Evolutionary conservation across 2,329 filamentous ascomycete species (phyloP), one percentile per base, ranked within the genome.

Genomic region (Lojkania enalia): DNA sequence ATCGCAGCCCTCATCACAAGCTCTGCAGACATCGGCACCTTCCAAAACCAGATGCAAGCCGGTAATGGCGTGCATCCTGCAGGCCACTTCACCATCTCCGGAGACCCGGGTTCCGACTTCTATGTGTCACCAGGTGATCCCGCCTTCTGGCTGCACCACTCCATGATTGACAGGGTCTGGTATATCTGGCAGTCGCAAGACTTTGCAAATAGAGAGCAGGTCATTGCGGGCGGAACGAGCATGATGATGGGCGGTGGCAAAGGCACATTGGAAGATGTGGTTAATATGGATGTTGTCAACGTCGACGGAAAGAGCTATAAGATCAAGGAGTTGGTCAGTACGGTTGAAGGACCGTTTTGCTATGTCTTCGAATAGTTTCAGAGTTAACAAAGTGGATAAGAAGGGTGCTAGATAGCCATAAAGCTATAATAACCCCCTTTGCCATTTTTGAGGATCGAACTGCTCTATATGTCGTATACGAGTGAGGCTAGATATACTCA

Each of bases 151-250:
- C 62, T 75, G 15, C 76, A 78, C 49, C 76, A 79, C 47, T 63
- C 66, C n/a, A 70, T 72, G 64, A 71, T 79, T 25, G 77, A 79
- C 51, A 68, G 74, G 4, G 58, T 68, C 1, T 79, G 71, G 70
- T 74, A 69, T 66, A 75, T 74, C 37, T 79, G 76, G 77, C 76
- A 79, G 58, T 72, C 69, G 32, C 63, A 73, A 31, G 67, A 76
- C 48, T 65, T 64, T 39, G 50, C 58, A 32, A 64, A 66, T 15
- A 63, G 76, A 4, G 66, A 69, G 44, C 58, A 69, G 43, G 66
- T 65, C 32, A 73, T 79, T 48, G 63, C 63, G 2, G 63, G 63
- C 13, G 75, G 75, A 3, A 77, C 74, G 11, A 68, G 58, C 11
- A 77, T 75, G 23, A 66, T 74, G 20, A 55, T 57, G 7, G 54